A percentile compares a stretch with the other conserved stretches of the same genome.
Conservation (phyloP, 345 rosid species). For the Populus pruinosa region DNA sequence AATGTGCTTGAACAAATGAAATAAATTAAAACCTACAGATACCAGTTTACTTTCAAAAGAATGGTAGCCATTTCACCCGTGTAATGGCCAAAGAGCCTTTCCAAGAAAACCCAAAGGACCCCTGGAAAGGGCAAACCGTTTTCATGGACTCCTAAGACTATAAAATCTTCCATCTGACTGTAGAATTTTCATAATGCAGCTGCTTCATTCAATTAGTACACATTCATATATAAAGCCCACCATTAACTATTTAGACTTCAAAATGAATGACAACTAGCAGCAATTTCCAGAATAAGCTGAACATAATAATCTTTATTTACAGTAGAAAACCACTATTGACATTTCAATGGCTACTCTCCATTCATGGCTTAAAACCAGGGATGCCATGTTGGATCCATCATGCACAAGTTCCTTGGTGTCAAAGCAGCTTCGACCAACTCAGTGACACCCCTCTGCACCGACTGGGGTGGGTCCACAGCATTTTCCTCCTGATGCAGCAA, state of each 20-base stretch:
- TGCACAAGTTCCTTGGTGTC: conserved; percentile 83
- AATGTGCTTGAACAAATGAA: too few species aligned
- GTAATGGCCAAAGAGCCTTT: too few species aligned
- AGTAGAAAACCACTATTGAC: neutral
- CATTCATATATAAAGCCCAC: neutral
- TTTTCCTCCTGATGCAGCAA: conserved; percentile 62
- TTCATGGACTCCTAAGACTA: too few species aligned
- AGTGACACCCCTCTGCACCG: conserved; percentile 81
- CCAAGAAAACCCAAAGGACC: too few species aligned
- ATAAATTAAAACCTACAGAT: too few species aligned
- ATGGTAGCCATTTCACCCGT: too few species aligned
- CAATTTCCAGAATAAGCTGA: neutral
- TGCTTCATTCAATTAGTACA: neutral
- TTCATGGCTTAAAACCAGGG: conserved; percentile 73
- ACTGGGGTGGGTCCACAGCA: conserved; percentile 78
- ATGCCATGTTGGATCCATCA: conserved; percentile 99
- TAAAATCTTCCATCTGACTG: neutral
- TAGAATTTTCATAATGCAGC: neutral
- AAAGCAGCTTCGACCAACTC: conserved; percentile 93
- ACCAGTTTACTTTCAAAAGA: too few species aligned
- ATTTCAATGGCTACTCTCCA: neutral
- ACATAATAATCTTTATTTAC: neutral
- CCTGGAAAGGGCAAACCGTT: too few species aligned
- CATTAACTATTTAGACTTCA: neutral
- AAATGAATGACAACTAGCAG: neutral